Evolutionary conservation across 805 yeast species (phyloP).

Genomic region (Jamesozyma jinghongensis): DNA sequence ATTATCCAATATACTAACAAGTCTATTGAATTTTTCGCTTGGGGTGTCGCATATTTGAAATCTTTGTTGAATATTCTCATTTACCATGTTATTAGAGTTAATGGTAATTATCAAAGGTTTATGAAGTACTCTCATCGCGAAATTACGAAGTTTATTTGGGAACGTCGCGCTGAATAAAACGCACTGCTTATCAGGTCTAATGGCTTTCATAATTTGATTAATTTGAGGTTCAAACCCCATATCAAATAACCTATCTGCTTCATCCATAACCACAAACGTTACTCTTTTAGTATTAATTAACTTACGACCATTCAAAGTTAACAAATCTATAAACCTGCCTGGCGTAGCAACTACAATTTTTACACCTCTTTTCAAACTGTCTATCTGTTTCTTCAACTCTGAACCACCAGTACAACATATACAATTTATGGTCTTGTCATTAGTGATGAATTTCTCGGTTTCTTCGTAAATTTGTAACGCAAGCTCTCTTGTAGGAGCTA

Average conservation of each 20-base stretch:
- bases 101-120: constrained; percentile 70
- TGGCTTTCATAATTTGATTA: constrained; percentile 60
- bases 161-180: constrained; percentile 92
- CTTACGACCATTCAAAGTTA: constrained; percentile 76
- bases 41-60: constrained; percentile 51
- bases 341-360: constrained; percentile 90
- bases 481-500: constrained; percentile 90
- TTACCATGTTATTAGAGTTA: constrained; percentile 74
- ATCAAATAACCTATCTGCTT: constrained; percentile 95
- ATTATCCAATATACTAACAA: constrained; percentile 41
- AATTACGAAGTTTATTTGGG: constrained; percentile 64
- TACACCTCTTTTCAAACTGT: constrained; percentile 65
- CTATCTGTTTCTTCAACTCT: constrained; percentile 71
- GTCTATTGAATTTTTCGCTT: constrained; percentile 45
- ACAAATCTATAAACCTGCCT: constrained; percentile 82
- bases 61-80: constrained; percentile 66
- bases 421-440: constrained; percentile 36
- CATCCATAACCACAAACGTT: constrained; percentile 84
- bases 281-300: constrained; percentile 54
- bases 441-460: constrained; percentile 42
- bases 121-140: constrained; percentile 56
- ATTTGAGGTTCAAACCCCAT: constrained; percentile 97
- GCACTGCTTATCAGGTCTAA: constrained; percentile 81
- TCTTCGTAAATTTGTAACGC: constrained; percentile 77
- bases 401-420: constrained; percentile 91